Evolutionary conservation across 2,329 filamentous ascomycete species (phyloP), one percentile per base, ranked within the genome.

Genomic region (Aspergillus sp.): DNA sequence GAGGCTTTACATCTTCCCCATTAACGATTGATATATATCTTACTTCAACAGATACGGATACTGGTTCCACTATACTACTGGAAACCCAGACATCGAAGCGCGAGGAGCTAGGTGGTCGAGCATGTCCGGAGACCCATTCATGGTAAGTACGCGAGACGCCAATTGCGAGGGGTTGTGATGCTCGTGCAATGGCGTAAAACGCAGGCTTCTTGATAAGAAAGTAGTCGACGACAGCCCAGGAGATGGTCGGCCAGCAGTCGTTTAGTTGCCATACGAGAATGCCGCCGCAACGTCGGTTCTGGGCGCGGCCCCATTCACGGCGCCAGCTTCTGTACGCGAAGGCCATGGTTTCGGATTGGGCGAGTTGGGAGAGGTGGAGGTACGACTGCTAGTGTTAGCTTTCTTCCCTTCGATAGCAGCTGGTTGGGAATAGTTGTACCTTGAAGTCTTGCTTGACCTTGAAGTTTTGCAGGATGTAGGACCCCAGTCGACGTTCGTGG

Each of bases 391-490:
- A 31, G 27, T 31, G 27, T 31, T 31, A 31, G 1, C 27, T 31
- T 31, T 31, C 27, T 31, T 31, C 9, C 2, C 23, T 11, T 31
- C 27, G 3, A 31, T 31, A 31, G 3, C 27, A 31, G 27, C 9
- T 31, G 3, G 35, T n/a, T 7, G 1, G 5, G 35, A n/a, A 37
- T 3, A 84, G 84, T 37, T 37, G 12, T 37, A n/a, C 15, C 35
- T n/a, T 37, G 4, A 15, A 37, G 35, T 37, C 35, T 83, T 83
- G 87, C 8, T 31, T 31, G 27, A 31, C 27, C 27, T 89, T 86
- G 69, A 97, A 86, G 76, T 97, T 97, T 74, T 96, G 93, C 4
- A 91, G 90, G 2, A 97, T 81, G 69, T 97, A 97, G 1, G 93
- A 86, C 1, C 91, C 93, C 56, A 97, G 86, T 41, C 91, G 83